Conservation (phyloP, 192 early-diverging fungal genomes). For the Gaertneriomyces sp. region DNA sequence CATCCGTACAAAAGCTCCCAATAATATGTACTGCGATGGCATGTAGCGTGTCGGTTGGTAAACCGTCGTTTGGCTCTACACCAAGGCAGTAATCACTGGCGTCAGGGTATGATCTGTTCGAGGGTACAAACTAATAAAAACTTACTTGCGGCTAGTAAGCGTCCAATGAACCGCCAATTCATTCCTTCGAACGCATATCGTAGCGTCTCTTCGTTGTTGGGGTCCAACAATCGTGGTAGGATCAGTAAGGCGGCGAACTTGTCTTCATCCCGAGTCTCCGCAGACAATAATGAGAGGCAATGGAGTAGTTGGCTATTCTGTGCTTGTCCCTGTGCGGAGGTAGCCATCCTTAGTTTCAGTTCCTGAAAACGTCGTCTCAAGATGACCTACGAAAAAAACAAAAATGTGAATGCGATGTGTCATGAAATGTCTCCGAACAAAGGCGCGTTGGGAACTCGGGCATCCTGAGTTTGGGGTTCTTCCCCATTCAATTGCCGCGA, state of each 20-base stretch:
- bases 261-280: slow-evolving; percentile 42
- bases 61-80: slow-evolving; percentile 3
- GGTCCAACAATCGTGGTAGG: slow-evolving; percentile 42
- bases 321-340: no score
- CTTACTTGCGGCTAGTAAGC: slow-evolving; percentile 38
- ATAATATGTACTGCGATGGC: slow-evolving; percentile 18
- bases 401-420: no score
- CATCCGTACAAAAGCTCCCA: background rate
- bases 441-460: no score
- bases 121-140: background rate
- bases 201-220: slow-evolving; percentile 27
- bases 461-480: no score
- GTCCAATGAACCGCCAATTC: slow-evolving; percentile 51
- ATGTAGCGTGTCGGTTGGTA: slow-evolving; percentile 16
- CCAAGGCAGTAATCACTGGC: background rate
- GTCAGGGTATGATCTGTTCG: background rate
- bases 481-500: no score
- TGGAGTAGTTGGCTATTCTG: slow-evolving; percentile 12
- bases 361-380: no score
- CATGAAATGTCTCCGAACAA: no score
- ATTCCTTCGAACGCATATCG: slow-evolving; percentile 42
- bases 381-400: no score
- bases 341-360: no score
- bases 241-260: slow-evolving; percentile 53
- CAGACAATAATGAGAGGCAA: slow-evolving; percentile 38